Base-by-base conservation (phyloP, 2,329 filamentous ascomycete species). In the Aschersonia sp. region DNA sequence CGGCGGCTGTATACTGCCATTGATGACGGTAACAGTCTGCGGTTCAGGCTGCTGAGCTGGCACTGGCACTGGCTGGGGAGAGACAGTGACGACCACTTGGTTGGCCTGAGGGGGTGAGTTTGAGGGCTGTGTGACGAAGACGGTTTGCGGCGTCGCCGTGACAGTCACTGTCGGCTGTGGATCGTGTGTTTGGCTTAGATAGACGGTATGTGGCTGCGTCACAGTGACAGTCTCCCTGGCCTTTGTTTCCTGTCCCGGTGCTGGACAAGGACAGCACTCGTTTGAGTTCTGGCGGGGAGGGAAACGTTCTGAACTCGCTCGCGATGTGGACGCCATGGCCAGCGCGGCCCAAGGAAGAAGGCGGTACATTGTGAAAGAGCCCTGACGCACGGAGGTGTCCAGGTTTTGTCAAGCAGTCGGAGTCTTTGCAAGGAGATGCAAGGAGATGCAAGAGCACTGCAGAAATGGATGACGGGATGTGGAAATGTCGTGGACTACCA, bases 231-330 rank as follows among this genome's bases (percentile, higher is more conserved):
- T 59, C 7, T 49, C 48, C 7, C 42, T 35, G 10, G 44, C 53
- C n/a, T 50, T 47, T 7, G 44, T 47, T 29, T 51, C 31, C 10
- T 47, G 50, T 29, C 51, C 51, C 14, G 56, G 41, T 8, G 48
- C 45, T 5, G 55, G 48, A 30, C 62, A 65, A 35, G 62, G 56
- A 41, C 59, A 62, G 45, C 58, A 63, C 44, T 58, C 55, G 5
- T 55, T 48, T n/a, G 46, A 47, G 12, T 52, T 47, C 11, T 49
- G 50, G 44, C 54, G 55, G 30, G 52, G 40, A 7, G 52, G 48
- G 14, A 57, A 45, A 32, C 53, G 51, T 32, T 52, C 51, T 35
- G 58, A 52, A 12, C 52, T 55, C 42, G 60, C 62, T 14, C 61
- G 53, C 6, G 52, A 52, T n/a, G 58, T 29, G 40, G 56, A 48